These are phyloP conservation scores for Endotrypanum monterogeii DNA, from an alignment of 208 protist genomes.

Conservation along the genomic window DNA sequence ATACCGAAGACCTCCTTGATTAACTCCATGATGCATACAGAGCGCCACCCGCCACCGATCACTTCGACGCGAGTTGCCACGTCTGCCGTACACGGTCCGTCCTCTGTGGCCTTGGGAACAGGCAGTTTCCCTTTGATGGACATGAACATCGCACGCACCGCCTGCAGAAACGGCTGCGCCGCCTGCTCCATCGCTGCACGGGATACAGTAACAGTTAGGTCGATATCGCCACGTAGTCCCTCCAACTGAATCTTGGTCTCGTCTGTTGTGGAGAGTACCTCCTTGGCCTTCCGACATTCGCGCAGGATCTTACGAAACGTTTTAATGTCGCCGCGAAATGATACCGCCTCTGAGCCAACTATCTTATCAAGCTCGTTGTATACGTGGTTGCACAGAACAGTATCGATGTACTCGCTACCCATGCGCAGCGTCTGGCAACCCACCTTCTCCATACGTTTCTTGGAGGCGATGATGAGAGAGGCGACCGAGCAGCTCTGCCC, in stretches of 20 bases:
- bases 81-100: constrained; percentile 2
- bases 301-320: constrained; percentile 52
- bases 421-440: constrained; percentile 37
- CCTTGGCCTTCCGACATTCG: constrained; percentile 74
- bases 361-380: constrained; percentile 50
- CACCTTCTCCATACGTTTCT: constrained; percentile 40
- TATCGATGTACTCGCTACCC: constrained; percentile 63
- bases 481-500: constrained; percentile 52
- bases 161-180: constrained; percentile 33
- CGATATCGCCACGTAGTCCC: constrained; percentile 47
- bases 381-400: constrained; percentile 48
- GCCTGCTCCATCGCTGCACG: constrained; percentile 35
- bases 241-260: constrained; percentile 57
- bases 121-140: constrained; percentile 27
- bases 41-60: constrained; percentile 77
- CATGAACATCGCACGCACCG: constrained; percentile 41
- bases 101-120: constrained; percentile 3
- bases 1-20: constrained; percentile 52
- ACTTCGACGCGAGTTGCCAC: constrained; percentile 57
- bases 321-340: constrained; percentile 53
- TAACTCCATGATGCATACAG: constrained; percentile 41
- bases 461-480: constrained; percentile 34
- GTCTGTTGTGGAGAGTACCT: constrained; percentile 70
- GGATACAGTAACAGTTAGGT: constrained; percentile 48
- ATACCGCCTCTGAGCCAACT: constrained; percentile 14